Evolutionary conservation across 371 early-diverging fungal species (phyloP).

Genomic region (Rhizopus delemar): DNA sequence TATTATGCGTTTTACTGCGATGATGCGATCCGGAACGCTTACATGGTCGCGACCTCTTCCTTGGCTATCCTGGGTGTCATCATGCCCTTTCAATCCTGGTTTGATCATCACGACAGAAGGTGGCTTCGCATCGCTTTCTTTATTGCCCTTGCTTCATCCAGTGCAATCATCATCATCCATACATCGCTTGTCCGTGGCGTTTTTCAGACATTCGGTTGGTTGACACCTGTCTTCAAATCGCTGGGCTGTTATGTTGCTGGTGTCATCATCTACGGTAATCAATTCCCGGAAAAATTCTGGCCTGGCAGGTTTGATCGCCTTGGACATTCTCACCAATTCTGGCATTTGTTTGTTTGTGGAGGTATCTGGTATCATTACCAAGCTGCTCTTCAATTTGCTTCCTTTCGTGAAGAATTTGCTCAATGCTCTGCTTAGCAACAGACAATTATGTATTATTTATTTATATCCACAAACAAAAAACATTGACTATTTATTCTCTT

Average conservation of each 20-base stretch:
- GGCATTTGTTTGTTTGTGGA: constrained; percentile 77
- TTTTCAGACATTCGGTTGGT: constrained; percentile 42
- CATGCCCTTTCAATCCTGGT: constrained; percentile 54
- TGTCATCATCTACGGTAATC: constrained; percentile 65
- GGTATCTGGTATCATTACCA: constrained; percentile 71
- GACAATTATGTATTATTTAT: not conserved
- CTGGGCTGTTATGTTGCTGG: constrained; percentile 44
- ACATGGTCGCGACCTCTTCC: constrained; percentile 58
- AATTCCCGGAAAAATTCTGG: constrained; percentile 72
- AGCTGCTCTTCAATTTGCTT: constrained; percentile 57
- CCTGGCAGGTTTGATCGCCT: constrained; percentile 76
- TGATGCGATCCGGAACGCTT: constrained; percentile 59
- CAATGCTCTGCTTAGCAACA: constrained; percentile 20
- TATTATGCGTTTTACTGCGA: constrained; percentile 79
- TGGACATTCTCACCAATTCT: constrained; percentile 77
- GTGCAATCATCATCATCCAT: constrained; percentile 67
- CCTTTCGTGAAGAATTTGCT: constrained; percentile 37
- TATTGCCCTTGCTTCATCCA: constrained; percentile 62
- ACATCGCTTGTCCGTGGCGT: constrained; percentile 57
- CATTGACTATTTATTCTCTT: not conserved
- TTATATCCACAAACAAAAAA: not conserved
- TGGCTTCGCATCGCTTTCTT: constrained; percentile 58
- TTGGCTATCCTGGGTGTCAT: constrained; percentile 45
- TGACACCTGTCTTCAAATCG: constrained; percentile 48
- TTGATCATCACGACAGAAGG: constrained; percentile 40